Conservation (phyloP, 1,139 yeast genomes). For the Geotrichum citri-aurantii region DNA sequence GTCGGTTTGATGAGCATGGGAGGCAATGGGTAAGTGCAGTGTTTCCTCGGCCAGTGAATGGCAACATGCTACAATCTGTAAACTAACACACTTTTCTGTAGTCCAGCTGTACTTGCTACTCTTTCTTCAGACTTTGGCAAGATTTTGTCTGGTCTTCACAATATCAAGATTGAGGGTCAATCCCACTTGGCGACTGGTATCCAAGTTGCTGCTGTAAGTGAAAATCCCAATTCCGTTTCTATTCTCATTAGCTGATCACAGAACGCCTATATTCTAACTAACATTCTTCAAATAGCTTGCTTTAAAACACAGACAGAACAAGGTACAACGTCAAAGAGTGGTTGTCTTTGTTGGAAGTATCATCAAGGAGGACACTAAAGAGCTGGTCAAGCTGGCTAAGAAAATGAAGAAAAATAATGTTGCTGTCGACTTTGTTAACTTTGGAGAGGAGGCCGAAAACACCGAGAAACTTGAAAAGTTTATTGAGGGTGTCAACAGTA, state of each 20-base stretch:
- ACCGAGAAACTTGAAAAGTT: conserved; percentile 77
- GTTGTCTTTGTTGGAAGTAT: conserved; percentile 90
- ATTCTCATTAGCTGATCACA: neutral
- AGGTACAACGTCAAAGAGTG: conserved; percentile 85
- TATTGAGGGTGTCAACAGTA: conserved; percentile 65
- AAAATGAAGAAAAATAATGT: conserved; percentile 90
- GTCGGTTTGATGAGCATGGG: conserved; percentile 88
- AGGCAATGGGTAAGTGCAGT: conserved; percentile 47
- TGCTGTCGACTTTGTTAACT: conserved; percentile 84
- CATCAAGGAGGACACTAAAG: conserved; percentile 60
- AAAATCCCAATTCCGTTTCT: neutral
- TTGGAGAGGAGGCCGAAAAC: conserved; percentile 82
- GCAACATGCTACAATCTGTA: neutral
- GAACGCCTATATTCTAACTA: conserved; percentile 3
- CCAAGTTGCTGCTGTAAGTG: conserved; percentile 75
- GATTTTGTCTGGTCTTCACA: conserved; percentile 81
- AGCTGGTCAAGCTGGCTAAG: conserved; percentile 79
- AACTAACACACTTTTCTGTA: conserved; percentile 4
- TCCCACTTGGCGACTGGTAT: conserved; percentile 74
- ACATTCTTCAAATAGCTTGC: conserved; percentile 46
- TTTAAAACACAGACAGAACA: conserved; percentile 91
- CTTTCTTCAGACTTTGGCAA: conserved; percentile 85
- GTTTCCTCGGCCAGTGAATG: neutral
- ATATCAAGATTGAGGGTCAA: conserved; percentile 66
- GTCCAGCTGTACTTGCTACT: conserved; percentile 80